Conservation (phyloP, 768 basidiomycete genomes). For the Tephrocybe sp. region DNA sequence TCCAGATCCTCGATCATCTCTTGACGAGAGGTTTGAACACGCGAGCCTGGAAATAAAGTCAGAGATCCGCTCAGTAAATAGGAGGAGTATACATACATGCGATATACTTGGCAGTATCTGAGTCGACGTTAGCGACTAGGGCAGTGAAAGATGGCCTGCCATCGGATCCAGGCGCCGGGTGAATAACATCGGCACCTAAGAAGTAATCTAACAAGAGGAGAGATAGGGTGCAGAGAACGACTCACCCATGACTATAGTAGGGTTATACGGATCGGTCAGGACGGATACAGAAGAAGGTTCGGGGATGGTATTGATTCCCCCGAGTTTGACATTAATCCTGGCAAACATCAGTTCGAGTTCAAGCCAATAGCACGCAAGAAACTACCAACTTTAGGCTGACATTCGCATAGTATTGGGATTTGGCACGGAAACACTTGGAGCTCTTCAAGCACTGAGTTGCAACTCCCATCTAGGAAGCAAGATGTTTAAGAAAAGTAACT, state of each 20-base stretch:
- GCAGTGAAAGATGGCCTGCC: conserved; percentile 81
- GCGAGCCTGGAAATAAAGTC: conserved; percentile 41
- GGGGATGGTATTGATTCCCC: conserved; percentile 80
- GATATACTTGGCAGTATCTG: conserved; percentile 70
- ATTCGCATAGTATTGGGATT: conserved; percentile 79
- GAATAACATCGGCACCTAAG: conserved; percentile 79
- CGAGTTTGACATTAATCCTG: conserved; percentile 83
- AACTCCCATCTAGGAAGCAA: conserved; percentile 54
- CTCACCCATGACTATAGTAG: conserved; percentile 78
- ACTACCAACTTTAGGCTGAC: conserved; percentile 66
- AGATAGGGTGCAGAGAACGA: not conserved
- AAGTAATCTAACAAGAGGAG: conserved; percentile 1
- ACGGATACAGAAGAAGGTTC: conserved; percentile 64
- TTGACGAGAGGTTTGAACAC: conserved; percentile 65
- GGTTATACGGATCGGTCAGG: conserved; percentile 68
- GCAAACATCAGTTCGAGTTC: not conserved
- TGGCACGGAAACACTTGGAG: conserved; percentile 64
- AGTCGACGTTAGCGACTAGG: conserved; percentile 79
- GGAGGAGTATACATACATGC: conserved; percentile 27
- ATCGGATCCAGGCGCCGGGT: conserved; percentile 78
- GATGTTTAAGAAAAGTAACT: not conserved
- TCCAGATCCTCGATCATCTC: conserved; percentile 78
- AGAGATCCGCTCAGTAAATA: not conserved
- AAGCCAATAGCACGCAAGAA: not conserved
- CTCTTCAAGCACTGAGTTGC: conserved; percentile 79